These are phyloP conservation scores for Geum urbanum DNA, from an alignment of 306 rosid species.

Conservation along the genomic window DNA sequence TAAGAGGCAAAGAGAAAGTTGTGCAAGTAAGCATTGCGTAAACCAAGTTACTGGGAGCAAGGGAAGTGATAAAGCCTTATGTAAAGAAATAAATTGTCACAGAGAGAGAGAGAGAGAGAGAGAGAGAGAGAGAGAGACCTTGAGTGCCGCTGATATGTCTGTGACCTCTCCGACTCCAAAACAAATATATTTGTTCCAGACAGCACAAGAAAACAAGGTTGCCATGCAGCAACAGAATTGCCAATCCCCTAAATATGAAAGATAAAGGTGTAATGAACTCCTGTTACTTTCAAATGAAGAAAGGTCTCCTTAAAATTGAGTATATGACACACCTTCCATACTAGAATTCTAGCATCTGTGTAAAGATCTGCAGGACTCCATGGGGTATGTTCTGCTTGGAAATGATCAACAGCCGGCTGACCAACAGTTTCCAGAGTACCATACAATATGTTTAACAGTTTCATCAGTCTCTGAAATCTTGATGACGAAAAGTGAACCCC, in stretches of 20 bases:
- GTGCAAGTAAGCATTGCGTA: background rate
- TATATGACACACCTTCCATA: conserved; percentile 70
- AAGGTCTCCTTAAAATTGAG: conserved; percentile 10
- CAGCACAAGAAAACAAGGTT: conserved; percentile 74
- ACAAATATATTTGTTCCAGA: conserved; percentile 72
- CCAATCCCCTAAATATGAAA: conserved; percentile 74
- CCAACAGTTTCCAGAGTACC: conserved; percentile 56
- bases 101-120: background rate
- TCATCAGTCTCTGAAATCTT: conserved; percentile 71
- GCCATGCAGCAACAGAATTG: conserved; percentile 92
- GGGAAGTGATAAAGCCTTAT: background rate
- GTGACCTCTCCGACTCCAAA: conserved; percentile 70
- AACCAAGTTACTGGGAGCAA: background rate
- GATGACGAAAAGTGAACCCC: conserved; percentile 87
- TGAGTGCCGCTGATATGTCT: conserved; percentile 64
- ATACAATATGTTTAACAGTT: conserved; percentile 52
- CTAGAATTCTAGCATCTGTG: conserved; percentile 73
- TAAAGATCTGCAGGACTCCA: conserved; percentile 74
- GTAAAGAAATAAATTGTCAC: background rate
- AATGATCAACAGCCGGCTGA: conserved; percentile 48
- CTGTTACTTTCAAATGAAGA: conserved; percentile 9
- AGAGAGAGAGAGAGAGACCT: conserved; percentile 40
- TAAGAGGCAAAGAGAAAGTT: background rate
- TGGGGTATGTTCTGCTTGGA: conserved; percentile 47
- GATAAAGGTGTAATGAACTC: conserved; percentile 7